Conservation (phyloP, 1,284 basidiomycete species). For the Fomitopsis pinicola region DNA sequence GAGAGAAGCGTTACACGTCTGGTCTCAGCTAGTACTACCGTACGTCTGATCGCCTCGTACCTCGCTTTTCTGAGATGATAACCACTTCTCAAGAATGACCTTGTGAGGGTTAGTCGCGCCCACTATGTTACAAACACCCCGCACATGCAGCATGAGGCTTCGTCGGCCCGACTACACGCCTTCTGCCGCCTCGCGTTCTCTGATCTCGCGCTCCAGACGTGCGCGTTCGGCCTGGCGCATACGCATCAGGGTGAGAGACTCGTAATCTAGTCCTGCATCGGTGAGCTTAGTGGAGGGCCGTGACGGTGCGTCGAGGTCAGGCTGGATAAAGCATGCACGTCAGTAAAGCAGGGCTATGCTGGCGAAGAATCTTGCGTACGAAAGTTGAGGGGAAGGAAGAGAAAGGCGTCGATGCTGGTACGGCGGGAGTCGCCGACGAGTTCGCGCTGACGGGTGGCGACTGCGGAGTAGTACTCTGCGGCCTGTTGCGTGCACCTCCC, state of each 20-base stretch:
- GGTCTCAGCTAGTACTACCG: no score
- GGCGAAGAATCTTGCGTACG: conserved; percentile 33
- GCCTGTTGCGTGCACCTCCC: no score
- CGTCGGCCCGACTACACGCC: background rate
- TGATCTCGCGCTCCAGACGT: conserved; percentile 71
- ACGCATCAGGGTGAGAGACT: conserved; percentile 77
- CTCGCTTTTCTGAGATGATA: no score
- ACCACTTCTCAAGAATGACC: no score
- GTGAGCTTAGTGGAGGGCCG: conserved; percentile 17
- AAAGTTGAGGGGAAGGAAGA: conserved; percentile 54
- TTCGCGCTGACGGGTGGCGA: background rate
- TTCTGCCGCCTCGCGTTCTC: conserved; percentile 52
- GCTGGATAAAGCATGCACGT: conserved; percentile 16
- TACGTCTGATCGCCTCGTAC: no score
- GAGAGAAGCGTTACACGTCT: no score
- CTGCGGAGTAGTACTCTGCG: background rate
- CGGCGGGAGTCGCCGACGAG: background rate
- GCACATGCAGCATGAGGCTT: background rate
- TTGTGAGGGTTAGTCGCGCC: no score
- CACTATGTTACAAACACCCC: background rate
- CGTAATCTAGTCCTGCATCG: conserved; percentile 60
- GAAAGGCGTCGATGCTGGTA: conserved; percentile 8
- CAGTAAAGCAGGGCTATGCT: background rate
- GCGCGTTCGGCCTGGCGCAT: conserved; percentile 79
- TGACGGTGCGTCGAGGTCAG: conserved; percentile 16